Conservation (phyloP, 2,329 filamentous ascomycete species). For the Aspergillus thermomutatus region DNA sequence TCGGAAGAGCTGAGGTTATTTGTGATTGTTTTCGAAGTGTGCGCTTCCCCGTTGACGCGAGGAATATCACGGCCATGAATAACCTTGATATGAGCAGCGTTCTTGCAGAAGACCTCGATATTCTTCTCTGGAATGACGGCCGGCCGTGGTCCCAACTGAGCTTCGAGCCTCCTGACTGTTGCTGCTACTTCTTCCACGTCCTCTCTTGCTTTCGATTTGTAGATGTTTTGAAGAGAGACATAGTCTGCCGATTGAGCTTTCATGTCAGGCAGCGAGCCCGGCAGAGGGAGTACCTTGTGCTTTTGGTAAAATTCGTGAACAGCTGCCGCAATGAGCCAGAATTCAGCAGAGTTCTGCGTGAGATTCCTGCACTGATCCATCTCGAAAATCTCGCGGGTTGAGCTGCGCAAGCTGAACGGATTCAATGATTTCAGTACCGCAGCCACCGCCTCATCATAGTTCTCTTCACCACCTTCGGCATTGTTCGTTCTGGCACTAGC, state of each 20-base stretch:
- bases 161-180: constrained; percentile 57
- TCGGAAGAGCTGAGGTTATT: constrained; percentile 46
- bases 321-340: constrained; percentile 86
- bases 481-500: constrained; percentile 66
- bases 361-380: constrained; percentile 58
- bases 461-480: constrained; percentile 87
- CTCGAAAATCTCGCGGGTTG: constrained; percentile 74
- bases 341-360: constrained; percentile 55
- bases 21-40: constrained; percentile 43
- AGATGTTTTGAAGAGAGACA: constrained; percentile 84
- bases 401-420: constrained; percentile 62
- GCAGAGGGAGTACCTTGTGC: constrained; percentile 72
- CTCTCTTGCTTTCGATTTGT: constrained; percentile 79
- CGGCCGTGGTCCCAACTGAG: constrained; percentile 45
- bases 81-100: constrained; percentile 87
- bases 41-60: constrained; percentile 42
- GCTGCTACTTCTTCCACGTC: constrained; percentile 73
- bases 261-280: constrained; percentile 92
- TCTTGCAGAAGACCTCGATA: constrained; percentile 91
- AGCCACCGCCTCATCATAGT: constrained; percentile 86
- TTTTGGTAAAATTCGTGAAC: constrained; percentile 72
- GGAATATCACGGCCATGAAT: constrained; percentile 63
- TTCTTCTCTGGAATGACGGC: constrained; percentile 62
- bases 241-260: constrained; percentile 91
- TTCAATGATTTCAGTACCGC: constrained; percentile 87